Evolutionary conservation across 345 rosid genomes (phyloP).

Genomic region (Theobroma cacao): DNA sequence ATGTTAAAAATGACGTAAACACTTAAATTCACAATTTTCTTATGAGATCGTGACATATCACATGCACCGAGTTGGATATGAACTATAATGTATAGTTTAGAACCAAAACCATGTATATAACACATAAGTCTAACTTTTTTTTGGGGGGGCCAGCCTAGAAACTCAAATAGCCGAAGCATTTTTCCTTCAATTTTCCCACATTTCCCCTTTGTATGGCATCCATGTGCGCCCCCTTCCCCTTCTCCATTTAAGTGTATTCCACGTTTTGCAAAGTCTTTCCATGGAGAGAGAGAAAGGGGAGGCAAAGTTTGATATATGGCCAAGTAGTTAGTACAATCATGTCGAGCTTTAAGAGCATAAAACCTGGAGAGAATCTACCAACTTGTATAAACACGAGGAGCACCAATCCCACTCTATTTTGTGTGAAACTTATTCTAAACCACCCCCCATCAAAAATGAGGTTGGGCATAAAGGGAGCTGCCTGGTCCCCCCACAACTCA

Average conservation of each 20-base stretch:
- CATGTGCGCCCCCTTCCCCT: conserved; percentile 4
- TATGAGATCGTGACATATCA: no score
- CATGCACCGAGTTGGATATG: no score
- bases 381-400: conserved; percentile 3
- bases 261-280: background rate
- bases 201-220: background rate
- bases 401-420: conserved; percentile 6
- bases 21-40: no score
- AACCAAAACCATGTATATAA: background rate
- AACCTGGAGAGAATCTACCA: conserved; percentile 52
- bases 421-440: conserved; percentile 18
- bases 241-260: background rate
- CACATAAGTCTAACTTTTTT: background rate
- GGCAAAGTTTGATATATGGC: background rate
- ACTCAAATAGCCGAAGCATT: no score
- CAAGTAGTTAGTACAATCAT: conserved; percentile 30
- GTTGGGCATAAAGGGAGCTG: conserved; percentile 20
- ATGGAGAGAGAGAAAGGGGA: background rate
- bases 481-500: conserved; percentile 29
- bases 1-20: no score
- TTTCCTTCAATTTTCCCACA: background rate
- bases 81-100: background rate
- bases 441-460: background rate
- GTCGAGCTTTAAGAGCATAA: conserved; percentile 55
- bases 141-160: background rate